Base-by-base conservation (phyloP, 192 early-diverging fungal genomes). In the Rhizophagus prolifer region DNA sequence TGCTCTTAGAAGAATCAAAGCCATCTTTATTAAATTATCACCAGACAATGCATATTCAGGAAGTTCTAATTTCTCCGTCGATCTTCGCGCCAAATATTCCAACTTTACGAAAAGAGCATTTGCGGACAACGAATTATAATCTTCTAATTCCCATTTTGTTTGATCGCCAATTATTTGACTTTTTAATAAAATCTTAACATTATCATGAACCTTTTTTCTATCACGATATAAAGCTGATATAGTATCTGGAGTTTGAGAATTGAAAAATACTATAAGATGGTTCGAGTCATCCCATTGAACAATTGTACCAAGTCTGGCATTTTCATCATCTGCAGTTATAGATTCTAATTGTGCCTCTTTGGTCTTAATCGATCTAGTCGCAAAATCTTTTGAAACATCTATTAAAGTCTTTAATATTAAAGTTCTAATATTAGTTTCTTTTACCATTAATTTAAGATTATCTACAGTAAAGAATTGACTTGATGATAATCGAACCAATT, bases 401-500 rank as follows among this genome's bases (percentile, higher is more conserved):
- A 74, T 26, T 10, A 74, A 36, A 19, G 76, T 71, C 2, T 72
- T n/a, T 10, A 78, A 16, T 26, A 78, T 34, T 31, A 72, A 74
- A 19, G 76, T 30, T 44, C 76, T 71, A 36, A 72, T 41, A 58
- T 74, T 30, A 14, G 9, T 47, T 38, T 78, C 62, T 26, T 58
- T 25, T n/a, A 68, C 25, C 76, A 78, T 78, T 23, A 78, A 36
- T 38, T 30, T 46, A 13, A 79, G 9, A 75, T 79, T 79, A 34
- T 74, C 62, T 8, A 79, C 72, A 4, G 21, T 36, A 28, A 79
- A 79, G 44, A 38, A 79, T 26, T 73, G 36, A 61, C 78, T 75
- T 65, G 62, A 58, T 7, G 78, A 75, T 34, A 79, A 65, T 60
- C 78, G 34, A n/a, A 79, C 59, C 63, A 79, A 75, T 66, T 79